A percentile compares a stretch with the other conserved stretches of the same genome.
Conservation (phyloP, 225 moss, liverwort and hornwort genomes). For the Asterella californica region DNA sequence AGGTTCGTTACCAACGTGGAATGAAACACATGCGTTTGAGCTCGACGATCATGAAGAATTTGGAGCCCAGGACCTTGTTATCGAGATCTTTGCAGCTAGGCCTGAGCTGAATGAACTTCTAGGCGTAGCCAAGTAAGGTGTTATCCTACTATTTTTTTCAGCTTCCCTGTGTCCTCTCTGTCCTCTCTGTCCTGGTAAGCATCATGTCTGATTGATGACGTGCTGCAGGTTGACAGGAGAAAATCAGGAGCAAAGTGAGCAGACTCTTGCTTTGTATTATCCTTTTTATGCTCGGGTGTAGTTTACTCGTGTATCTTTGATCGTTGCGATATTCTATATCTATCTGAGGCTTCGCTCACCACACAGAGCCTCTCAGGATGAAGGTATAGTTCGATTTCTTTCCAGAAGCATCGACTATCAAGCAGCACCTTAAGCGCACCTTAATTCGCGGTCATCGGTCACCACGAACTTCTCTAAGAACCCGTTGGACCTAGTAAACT, state of each 20-base stretch:
- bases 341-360: not conserved
- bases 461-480: no score
- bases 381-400: no score
- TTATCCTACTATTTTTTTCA: not conserved
- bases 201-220: not conserved
- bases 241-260: not conserved
- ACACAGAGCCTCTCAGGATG: not conserved
- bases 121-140: constrained; percentile 15
- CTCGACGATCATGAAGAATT: not conserved
- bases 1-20: constrained; percentile 19
- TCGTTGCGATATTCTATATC: not conserved
- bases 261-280: not conserved
- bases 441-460: no score
- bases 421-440: no score
- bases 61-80: not conserved
- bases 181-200: not conserved
- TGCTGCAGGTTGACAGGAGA: not conserved
- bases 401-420: no score
- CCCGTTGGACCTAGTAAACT: no score
- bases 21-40: constrained; percentile 11
- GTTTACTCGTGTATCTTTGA: not conserved
- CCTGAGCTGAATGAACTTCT: constrained; percentile 13
- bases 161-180: not conserved
- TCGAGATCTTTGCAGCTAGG: constrained; percentile 12
- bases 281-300: not conserved